Evolutionary conservation across 2,329 filamentous ascomycete species (phyloP), one percentile per base, ranked within the genome.

Genomic region (Cordyceps cateniannulata): DNA sequence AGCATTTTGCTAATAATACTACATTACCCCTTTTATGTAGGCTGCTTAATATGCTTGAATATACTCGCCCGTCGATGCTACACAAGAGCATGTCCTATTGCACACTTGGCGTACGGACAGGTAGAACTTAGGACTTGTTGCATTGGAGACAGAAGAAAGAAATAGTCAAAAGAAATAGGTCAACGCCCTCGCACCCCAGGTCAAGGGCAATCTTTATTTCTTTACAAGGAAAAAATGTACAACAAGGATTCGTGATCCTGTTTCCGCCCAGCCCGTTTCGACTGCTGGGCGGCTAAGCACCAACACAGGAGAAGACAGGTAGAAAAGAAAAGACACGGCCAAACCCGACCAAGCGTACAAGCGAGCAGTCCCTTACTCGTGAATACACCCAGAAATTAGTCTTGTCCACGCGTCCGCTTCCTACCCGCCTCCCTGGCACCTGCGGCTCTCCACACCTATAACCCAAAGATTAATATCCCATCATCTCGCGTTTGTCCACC

Each of bases 191-290:
- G 49, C 42, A 22, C n/a, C 51, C 56, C 50, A 59, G 60, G 35
- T 45, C 54, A 32, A 35, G 32, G 61, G 57, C n/a, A 44, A 20
- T 40, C 27, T 22, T 60, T n/a, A 59, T 51, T 54, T 60, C 50
- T 52, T 60, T 62, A 53, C 50, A 59, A 62, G 61, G 61, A 62
- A 60, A 60, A 62, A 62, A 62, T 62, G 45, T 62, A 62, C 61
- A 62, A 62, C 61, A 60, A 60, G 57, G 52, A 62, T 49, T 55
- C 48, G n/a, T 20, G 22, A 51, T 60, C 44, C 55, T 54, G 32
- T 60, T 60, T 50, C 45, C 53, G 38, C 54, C 53, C 48, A 48
- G 60, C 42, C 55, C 42, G n/a, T n/a, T n/a, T n/a, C n/a, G 42
- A 50, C 38, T 53, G 47, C 50, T 42, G 58, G 22, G 50, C 44